phyloP scores from a whole-genome alignment of 75 land plant species.

The Pinus taeda region DNA sequence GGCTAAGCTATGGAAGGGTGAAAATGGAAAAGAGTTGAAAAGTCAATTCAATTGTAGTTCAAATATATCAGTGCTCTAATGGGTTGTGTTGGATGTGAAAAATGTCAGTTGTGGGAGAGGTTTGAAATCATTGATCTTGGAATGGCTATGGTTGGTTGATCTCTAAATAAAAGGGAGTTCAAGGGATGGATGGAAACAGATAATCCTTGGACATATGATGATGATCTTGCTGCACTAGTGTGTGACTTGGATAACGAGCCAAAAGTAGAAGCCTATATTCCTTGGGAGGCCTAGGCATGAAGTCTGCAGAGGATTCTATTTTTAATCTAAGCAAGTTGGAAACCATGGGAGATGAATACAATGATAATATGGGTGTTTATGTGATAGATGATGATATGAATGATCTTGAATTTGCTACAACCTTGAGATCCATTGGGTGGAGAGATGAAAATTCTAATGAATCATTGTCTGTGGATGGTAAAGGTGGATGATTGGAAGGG shows the following conservation, averaged over 20 bases:
- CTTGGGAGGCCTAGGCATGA: conserved; percentile 2
- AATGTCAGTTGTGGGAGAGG: no score
- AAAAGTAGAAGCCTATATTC: conserved; percentile 12
- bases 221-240: conserved; percentile 71
- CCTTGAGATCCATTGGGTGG: conserved; percentile 87
- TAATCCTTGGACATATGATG: conserved; percentile 28
- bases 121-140: no score
- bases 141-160: no score
- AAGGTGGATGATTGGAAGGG: no score
- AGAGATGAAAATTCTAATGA: conserved; percentile 42
- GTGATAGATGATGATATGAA: conserved; percentile 72
- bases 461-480: not conserved
- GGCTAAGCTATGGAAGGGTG: no score
- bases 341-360: conserved; percentile 38
- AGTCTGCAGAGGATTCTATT: conserved; percentile 5
- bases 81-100: no score
- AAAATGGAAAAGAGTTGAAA: no score
- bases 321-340: conserved; percentile 28
- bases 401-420: conserved; percentile 83
- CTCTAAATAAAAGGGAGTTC: no score
- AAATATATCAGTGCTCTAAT: no score
- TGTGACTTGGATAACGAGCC: conserved; percentile 54
- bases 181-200: no score
- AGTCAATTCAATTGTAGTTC: no score
- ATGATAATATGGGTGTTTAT: conserved; percentile 43